phyloP scores from a whole-genome alignment of 352 stramenopile genomes.

The Pythium guiyangense region DNA sequence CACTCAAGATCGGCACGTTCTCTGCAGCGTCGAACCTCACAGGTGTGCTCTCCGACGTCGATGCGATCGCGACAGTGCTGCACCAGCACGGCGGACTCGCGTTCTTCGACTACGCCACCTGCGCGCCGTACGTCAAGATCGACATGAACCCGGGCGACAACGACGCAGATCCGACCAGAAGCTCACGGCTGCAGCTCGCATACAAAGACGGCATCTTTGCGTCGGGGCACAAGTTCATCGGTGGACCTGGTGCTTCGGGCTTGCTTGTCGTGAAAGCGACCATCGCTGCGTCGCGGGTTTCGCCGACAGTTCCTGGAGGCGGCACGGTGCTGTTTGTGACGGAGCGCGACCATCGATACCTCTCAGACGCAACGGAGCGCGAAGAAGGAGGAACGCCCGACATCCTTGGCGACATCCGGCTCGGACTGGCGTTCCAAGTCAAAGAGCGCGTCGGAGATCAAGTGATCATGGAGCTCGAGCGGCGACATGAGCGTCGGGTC shows the following conservation, averaged over 20 bases:
- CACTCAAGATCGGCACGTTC: constrained; percentile 88
- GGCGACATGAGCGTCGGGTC: constrained; percentile 27
- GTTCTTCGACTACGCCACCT: constrained; percentile 96
- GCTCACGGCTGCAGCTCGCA: constrained; percentile 4
- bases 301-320: constrained; percentile 45
- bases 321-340: constrained; percentile 56
- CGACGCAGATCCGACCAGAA: constrained; percentile 15
- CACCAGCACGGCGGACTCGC: constrained; percentile 90
- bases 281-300: constrained; percentile 41
- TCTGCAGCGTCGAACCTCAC: constrained; percentile 95
- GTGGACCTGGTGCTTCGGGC: constrained; percentile 88
- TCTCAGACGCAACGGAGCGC: constrained; percentile 69
- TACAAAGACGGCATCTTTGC: constrained; percentile 95
- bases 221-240: constrained; percentile 96
- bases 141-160: constrained; percentile 93
- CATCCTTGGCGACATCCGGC: constrained; percentile 90
- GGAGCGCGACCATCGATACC: constrained; percentile 50
- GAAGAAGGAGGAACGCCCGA: constrained; percentile 97
- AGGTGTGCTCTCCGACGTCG: constrained; percentile 87
- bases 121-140: constrained; percentile 90
- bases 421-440: constrained; percentile 90
- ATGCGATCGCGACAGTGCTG: constrained; percentile 84
- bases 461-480: constrained; percentile 57
- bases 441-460: constrained; percentile 60
- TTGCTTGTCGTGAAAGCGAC: constrained; percentile 95